Conservation (phyloP, 2,329 filamentous ascomycete species). For the Fulvia fulva region DNA sequence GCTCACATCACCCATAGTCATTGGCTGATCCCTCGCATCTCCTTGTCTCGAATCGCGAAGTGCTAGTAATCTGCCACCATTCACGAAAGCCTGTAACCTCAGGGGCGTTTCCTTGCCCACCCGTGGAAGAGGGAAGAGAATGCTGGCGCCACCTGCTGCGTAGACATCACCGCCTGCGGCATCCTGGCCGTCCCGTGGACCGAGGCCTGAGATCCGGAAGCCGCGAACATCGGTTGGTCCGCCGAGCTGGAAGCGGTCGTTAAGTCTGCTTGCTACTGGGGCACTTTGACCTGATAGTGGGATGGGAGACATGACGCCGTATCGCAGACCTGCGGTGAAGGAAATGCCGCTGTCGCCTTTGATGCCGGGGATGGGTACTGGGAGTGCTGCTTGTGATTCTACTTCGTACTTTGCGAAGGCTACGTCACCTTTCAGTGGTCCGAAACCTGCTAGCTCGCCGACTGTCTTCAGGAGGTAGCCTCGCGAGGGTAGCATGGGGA, state of each 20-base stretch:
- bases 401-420: slow-evolving; percentile 92
- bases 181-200: slow-evolving; percentile 80
- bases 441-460: slow-evolving; percentile 19
- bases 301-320: slow-evolving; percentile 80
- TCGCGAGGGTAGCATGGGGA: slow-evolving; percentile 74
- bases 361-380: slow-evolving; percentile 68
- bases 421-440: slow-evolving; percentile 79
- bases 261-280: slow-evolving; percentile 70
- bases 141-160: slow-evolving; percentile 79
- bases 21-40: slow-evolving; percentile 40
- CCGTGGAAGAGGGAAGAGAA: slow-evolving; percentile 79
- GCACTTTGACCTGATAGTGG: slow-evolving; percentile 55
- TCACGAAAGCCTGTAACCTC: slow-evolving; percentile 84
- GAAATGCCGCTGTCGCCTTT: slow-evolving; percentile 70
- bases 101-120: slow-evolving; percentile 79
- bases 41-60: slow-evolving; percentile 51
- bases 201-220: slow-evolving; percentile 84
- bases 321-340: slow-evolving; percentile 74
- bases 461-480: slow-evolving; percentile 57
- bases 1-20: slow-evolving; percentile 50
- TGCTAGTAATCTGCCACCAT: slow-evolving; percentile 79
- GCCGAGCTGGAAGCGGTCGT: slow-evolving; percentile 92
- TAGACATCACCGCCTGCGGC: slow-evolving; percentile 89
- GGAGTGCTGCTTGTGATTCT: slow-evolving; percentile 72
- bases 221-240: slow-evolving; percentile 93